Conservation (phyloP, 176 grass and related monocot species). For the Zizania latifolia region DNA sequence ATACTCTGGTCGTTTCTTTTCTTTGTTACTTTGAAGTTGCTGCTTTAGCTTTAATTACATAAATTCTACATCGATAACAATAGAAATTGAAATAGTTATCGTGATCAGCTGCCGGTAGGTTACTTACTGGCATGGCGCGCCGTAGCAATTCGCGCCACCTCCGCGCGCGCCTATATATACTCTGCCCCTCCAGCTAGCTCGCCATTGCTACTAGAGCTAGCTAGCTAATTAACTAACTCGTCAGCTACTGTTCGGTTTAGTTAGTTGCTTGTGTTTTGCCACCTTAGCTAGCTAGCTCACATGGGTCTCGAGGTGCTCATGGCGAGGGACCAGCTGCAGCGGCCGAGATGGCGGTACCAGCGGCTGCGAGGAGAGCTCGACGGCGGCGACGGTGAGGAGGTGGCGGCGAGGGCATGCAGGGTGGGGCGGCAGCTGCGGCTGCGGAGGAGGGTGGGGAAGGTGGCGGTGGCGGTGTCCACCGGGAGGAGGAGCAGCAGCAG, state of each 20-base stretch:
- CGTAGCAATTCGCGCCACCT: constrained; percentile 7
- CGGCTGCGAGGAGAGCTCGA: constrained; percentile 29
- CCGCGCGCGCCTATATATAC: constrained; percentile 19
- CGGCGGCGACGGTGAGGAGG: neutral
- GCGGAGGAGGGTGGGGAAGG: constrained; percentile 23
- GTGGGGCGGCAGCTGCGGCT: constrained; percentile 26
- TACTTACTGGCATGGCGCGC: constrained; percentile 12
- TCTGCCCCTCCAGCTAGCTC: neutral
- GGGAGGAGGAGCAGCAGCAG: neutral
- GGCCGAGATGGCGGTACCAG: constrained; percentile 29
- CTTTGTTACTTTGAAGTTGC: too few species aligned
- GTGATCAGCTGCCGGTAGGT: too few species aligned
- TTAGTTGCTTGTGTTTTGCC: neutral
- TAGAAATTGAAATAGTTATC: too few species aligned
- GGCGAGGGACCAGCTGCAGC: constrained; percentile 13
- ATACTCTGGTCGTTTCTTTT: neutral
- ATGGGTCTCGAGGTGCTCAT: constrained; percentile 41
- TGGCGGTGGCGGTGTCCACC: too few species aligned
- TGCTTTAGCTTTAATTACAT: too few species aligned
- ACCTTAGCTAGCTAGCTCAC: neutral
- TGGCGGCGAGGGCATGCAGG: neutral
- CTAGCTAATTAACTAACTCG: neutral
- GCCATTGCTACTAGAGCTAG: neutral
- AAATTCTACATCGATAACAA: too few species aligned
- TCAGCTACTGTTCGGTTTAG: neutral